A percentile compares a stretch with the other conserved stretches of the same genome.
Conservation (phyloP, 164 flowering plant genomes). For the Buxus sempervirens region DNA sequence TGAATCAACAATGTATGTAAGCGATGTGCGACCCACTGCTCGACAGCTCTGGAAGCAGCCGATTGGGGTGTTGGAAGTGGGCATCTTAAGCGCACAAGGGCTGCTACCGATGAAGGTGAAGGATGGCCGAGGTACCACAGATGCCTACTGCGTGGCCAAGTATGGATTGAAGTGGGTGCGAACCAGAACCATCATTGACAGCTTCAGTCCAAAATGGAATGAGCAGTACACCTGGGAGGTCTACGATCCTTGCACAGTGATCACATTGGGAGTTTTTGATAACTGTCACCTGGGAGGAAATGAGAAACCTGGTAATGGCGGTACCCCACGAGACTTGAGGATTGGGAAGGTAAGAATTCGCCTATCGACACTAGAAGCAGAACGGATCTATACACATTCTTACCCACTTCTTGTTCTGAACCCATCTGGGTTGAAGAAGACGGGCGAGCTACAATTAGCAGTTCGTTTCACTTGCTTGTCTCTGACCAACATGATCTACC, state of each 20-base stretch:
- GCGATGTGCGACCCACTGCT: slow-evolving; percentile 49
- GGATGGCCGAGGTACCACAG: slow-evolving; percentile 40
- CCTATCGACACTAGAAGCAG: slow-evolving; percentile 47
- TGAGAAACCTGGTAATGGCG: slow-evolving; percentile 14
- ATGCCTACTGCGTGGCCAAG: slow-evolving; percentile 49
- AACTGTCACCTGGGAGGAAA: slow-evolving; percentile 40
- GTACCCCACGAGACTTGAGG: slow-evolving; percentile 29
- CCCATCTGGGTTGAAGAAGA: slow-evolving; percentile 55
- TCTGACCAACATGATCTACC: slow-evolving; percentile 39
- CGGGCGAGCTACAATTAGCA: slow-evolving; percentile 56
- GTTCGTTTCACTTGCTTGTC: slow-evolving; percentile 48
- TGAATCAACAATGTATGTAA: slow-evolving; percentile 40
- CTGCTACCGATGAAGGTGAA: slow-evolving; percentile 47
- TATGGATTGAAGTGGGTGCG: slow-evolving; percentile 54
- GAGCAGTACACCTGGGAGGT: slow-evolving; percentile 74
- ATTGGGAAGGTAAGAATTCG: slow-evolving; percentile 57
- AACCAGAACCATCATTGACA: slow-evolving; percentile 47
- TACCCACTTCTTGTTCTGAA: slow-evolving; percentile 57
- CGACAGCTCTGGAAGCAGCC: slow-evolving; percentile 43
- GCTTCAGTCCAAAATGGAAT: slow-evolving; percentile 49
- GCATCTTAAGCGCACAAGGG: slow-evolving; percentile 33
- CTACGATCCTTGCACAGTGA: slow-evolving; percentile 60
- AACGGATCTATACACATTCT: slow-evolving; percentile 42
- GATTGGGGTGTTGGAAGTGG: slow-evolving; percentile 40
- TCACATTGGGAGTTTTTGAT: slow-evolving; percentile 54